These are phyloP conservation scores for Hemisphaericaspora xylofermentans DNA, from an alignment of 1,139 yeast species.

Conservation along the genomic window DNA sequence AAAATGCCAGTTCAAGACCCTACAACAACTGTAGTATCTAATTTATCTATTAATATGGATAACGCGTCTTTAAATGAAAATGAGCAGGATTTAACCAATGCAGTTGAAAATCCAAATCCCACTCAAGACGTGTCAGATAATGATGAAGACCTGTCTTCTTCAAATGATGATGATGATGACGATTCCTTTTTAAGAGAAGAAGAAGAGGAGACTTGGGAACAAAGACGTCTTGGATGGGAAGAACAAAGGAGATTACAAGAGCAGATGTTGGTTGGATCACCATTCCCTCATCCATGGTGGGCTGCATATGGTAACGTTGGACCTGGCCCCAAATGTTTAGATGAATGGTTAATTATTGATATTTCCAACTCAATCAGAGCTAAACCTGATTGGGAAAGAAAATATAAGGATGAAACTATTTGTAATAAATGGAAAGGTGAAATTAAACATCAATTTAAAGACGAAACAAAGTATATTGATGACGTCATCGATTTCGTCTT, in stretches of 20 bases:
- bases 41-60: not conserved
- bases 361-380: slow-evolving; percentile 25
- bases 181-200: not conserved
- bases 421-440: slow-evolving; percentile 33
- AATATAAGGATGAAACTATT: slow-evolving; percentile 27
- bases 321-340: slow-evolving; percentile 18
- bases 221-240: slow-evolving; percentile 4
- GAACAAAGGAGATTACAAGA: slow-evolving; percentile 9
- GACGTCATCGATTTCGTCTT: slow-evolving; percentile 24
- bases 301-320: slow-evolving; percentile 16
- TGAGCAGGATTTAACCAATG: not conserved
- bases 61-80: not conserved
- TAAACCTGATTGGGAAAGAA: slow-evolving; percentile 34
- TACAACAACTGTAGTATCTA: not conserved
- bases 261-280: slow-evolving; percentile 7
- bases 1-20: not conserved
- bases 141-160: not conserved
- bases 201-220: slow-evolving; percentile 6
- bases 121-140: not conserved
- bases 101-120: too few species aligned
- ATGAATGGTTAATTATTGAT: slow-evolving; percentile 27
- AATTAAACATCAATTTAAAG: slow-evolving; percentile 17
- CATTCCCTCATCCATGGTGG: slow-evolving; percentile 16
- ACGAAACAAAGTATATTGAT: slow-evolving; percentile 16
- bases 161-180: not conserved